Base-by-base conservation (phyloP, 2,329 filamentous ascomycete genomes). In the Sclerotinia borealis region DNA sequence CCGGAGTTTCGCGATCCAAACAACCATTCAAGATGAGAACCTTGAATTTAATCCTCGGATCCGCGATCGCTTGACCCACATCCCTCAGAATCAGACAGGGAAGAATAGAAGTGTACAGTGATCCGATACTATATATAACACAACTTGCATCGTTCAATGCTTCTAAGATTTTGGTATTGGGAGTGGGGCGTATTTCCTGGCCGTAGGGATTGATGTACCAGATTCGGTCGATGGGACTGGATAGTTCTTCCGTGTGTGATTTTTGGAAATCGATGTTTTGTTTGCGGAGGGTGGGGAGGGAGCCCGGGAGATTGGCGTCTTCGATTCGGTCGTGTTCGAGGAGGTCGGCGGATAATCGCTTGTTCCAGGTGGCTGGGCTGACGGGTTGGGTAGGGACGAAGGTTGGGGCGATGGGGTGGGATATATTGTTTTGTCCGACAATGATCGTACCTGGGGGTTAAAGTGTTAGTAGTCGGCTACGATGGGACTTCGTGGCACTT, bases 131-230 rank as follows among this genome's bases (percentile, higher is more conserved):
- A 77, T 96, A 98, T 51, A 98, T 85, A 10, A 97, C 81, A 1
- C 86, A 87, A 63, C 85, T 82, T 0, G 90, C 83, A 1, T 78
- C 77, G 19, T 79, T 78, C 1, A 98, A 75, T 0, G 91, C 85
- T 91, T 58, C 91, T 87, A 61, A 7, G 0, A 93, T 91, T 52
- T 91, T 87, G 0, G 92, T 87, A 71, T 96, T 98, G 2, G 92
- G 90, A 0, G 87, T 83, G 0, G 93, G 90, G 22, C 88, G 85
- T 69, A 98, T 97, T 76, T 97, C 93, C 74, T 97, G 92, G n/a
- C 93, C 93, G 75, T 97, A 98, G 0, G 93, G 93, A 72, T 97
- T 98, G 78, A 98, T 98, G 78, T 98, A 98, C 92, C 92, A 98
- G 37, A 98, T 82, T 2, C 93, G 80, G 61, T 87, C 81, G 69